phyloP scores from a whole-genome alignment of 257 asterid genomes.

The Misopates orontium region DNA sequence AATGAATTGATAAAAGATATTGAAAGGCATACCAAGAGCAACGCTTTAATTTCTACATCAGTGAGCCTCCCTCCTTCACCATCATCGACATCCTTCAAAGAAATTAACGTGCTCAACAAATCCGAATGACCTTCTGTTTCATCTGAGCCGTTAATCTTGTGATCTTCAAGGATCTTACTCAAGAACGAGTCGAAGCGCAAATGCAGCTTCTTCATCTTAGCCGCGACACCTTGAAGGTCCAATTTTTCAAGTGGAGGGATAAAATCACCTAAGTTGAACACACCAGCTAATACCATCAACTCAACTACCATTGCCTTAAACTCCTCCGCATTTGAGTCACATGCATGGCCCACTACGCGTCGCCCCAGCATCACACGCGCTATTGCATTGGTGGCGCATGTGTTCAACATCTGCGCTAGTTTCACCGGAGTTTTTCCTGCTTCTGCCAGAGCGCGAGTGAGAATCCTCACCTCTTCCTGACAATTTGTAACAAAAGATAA shows the following conservation, averaged over 20 bases:
- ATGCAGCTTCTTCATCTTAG: constrained; percentile 84
- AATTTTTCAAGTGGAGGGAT: constrained; percentile 68
- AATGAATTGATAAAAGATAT: not conserved
- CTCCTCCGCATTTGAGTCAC: constrained; percentile 71
- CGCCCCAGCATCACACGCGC: constrained; percentile 69
- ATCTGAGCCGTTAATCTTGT: constrained; percentile 30
- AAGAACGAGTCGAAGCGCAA: constrained; percentile 69
- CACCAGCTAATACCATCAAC: constrained; percentile 76
- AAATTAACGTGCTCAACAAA: constrained; percentile 55
- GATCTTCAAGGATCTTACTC: constrained; percentile 55
- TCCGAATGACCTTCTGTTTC: constrained; percentile 31
- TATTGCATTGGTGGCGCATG: constrained; percentile 74
- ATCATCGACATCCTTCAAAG: constrained; percentile 48
- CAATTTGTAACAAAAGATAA: too few species aligned
- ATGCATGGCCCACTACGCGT: constrained; percentile 64
- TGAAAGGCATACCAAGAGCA: constrained; percentile 60
- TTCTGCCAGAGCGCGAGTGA: constrained; percentile 50
- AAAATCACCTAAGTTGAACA: constrained; percentile 81
- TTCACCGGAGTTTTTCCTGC: constrained; percentile 40
- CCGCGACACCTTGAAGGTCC: constrained; percentile 73
- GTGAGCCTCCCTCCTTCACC: constrained; percentile 52
- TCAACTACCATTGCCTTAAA: constrained; percentile 85
- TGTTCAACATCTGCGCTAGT: constrained; percentile 54
- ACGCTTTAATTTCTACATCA: constrained; percentile 78
- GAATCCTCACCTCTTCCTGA: constrained; percentile 68